Conservation (phyloP, 1,284 basidiomycete genomes). For the Ceratobasidium theobromae region DNA sequence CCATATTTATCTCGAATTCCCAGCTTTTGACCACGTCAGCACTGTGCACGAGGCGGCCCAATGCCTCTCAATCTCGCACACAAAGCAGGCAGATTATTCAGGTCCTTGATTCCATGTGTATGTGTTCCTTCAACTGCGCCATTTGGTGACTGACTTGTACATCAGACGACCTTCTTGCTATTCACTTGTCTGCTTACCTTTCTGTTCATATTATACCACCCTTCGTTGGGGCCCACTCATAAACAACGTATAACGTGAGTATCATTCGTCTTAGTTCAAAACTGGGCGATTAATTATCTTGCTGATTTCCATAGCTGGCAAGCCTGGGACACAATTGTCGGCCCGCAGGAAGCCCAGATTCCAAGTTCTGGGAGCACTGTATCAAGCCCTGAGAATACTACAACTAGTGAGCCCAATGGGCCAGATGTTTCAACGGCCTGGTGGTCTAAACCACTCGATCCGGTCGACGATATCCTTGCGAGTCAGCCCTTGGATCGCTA, state of each 20-base stretch:
- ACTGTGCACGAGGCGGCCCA: background rate
- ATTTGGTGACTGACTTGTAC: background rate
- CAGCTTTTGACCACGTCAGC: slow-evolving; percentile 25
- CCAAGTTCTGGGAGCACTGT: slow-evolving; percentile 36
- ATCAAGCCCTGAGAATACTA: slow-evolving; percentile 32
- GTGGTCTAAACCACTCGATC: slow-evolving; percentile 60
- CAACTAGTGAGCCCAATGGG: slow-evolving; percentile 35
- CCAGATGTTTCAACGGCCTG: slow-evolving; percentile 56
- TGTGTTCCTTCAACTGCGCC: background rate
- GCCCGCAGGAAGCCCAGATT: slow-evolving; percentile 15
- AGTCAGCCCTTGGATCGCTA: slow-evolving; percentile 81
- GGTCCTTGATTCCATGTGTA: slow-evolving; percentile 29
- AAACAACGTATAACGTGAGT: slow-evolving; percentile 51
- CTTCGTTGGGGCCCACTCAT: slow-evolving; percentile 66
- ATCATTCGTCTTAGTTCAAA: background rate
- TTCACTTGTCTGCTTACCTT: slow-evolving; percentile 72
- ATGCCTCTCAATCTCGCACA: slow-evolving; percentile 30
- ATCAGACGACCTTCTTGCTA: slow-evolving; percentile 53
- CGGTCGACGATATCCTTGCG: slow-evolving; percentile 47
- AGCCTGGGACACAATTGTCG: slow-evolving; percentile 71
- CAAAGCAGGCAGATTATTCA: slow-evolving; percentile 25
- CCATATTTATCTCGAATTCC: background rate
- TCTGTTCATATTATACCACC: slow-evolving; percentile 75
- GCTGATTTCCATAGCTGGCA: slow-evolving; percentile 84
- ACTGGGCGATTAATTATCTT: background rate